Evolutionary conservation across 129 eudicot genomes (phyloP).

Genomic region (Cynara cardunculus): DNA sequence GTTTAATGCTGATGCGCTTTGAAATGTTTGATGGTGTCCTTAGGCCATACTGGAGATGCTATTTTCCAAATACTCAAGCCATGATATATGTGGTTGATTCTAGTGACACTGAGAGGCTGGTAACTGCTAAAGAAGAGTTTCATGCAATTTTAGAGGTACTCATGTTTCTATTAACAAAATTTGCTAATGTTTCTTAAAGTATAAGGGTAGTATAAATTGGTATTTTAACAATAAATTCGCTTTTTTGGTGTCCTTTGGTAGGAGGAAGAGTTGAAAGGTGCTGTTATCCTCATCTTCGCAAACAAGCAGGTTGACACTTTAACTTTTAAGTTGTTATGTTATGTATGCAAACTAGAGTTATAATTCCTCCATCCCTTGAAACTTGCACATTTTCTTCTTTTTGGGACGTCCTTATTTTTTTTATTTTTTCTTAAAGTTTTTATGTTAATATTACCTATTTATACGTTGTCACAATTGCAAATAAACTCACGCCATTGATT

Average conservation of each 20-base stretch:
- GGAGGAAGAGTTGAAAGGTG: constrained; percentile 78
- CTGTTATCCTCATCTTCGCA: constrained; percentile 65
- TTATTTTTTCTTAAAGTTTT: not conserved
- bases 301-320: constrained; percentile 58
- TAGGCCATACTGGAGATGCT: constrained; percentile 88
- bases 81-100: constrained; percentile 83
- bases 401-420: not conserved
- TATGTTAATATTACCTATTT: not conserved
- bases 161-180: not conserved
- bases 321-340: no score
- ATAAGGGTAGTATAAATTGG: not conserved
- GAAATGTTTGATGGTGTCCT: not conserved
- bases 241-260: constrained; percentile 16
- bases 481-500: not conserved
- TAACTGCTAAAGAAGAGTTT: constrained; percentile 74
- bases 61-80: constrained; percentile 85
- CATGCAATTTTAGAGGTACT: constrained; percentile 73
- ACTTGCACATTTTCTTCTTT: not conserved
- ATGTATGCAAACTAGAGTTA: not conserved
- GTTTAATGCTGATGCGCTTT: not conserved
- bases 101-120: constrained; percentile 76
- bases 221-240: not conserved
- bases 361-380: not conserved
- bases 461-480: not conserved
- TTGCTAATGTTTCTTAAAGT: not conserved